A percentile compares a stretch with the other conserved stretches of the same genome.
phyloP scores from a whole-genome alignment of 2,329 filamentous ascomycete species.

The Delphinella strobiligena region DNA sequence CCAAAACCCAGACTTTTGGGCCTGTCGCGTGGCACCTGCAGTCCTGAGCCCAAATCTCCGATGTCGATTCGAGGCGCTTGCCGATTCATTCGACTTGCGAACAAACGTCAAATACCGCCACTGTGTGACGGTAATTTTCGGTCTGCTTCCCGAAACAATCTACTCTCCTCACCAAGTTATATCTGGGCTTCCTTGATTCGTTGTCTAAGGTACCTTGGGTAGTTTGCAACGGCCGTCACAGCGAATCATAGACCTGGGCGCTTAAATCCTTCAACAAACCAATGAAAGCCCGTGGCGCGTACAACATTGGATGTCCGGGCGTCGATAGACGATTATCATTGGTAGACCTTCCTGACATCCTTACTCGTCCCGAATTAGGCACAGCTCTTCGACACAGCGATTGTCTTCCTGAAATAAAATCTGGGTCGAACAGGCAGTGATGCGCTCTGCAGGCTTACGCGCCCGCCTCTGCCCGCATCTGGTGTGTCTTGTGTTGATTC shows the following conservation, averaged over 20 bases:
- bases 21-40: neutral
- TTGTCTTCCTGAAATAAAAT: neutral
- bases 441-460: neutral
- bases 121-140: no score
- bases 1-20: neutral
- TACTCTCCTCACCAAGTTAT: no score
- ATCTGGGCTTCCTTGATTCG: neutral
- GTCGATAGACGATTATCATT: conserved; percentile 5
- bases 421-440: neutral
- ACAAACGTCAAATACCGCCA: no score
- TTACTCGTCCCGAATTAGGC: conserved; percentile 6
- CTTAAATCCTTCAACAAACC: conserved; percentile 4
- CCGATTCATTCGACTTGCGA: no score
- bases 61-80: no score
- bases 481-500: neutral
- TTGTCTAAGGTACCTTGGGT: no score
- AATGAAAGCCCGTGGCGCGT: conserved; percentile 7
- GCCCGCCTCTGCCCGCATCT: neutral
- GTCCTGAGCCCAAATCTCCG: no score
- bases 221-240: conserved; percentile 8
- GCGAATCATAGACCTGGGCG: conserved; percentile 5
- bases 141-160: no score
- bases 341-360: conserved; percentile 1
- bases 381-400: neutral
- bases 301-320: conserved; percentile 5